Evolutionary conservation across 2,329 filamentous ascomycete genomes (phyloP).

Genomic region (Colletotrichum chrysophilum): DNA sequence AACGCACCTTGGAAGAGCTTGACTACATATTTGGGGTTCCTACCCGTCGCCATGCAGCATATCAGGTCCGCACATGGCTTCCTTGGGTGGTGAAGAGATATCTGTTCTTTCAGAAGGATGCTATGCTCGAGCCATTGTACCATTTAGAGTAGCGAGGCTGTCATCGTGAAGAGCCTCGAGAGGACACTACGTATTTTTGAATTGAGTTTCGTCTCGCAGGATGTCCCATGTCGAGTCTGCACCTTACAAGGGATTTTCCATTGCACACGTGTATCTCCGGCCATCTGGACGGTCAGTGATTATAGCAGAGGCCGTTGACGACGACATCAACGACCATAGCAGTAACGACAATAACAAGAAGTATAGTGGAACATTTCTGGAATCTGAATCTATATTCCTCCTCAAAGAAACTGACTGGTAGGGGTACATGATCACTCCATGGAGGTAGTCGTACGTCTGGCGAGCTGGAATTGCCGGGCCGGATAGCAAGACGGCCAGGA

Average conservation of each 20-base stretch:
- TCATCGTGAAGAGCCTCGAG: not conserved
- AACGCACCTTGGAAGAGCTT: conserved; percentile 52
- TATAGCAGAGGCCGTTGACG: not conserved
- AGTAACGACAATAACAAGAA: not conserved
- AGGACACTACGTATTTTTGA: not conserved
- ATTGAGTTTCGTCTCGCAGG: not conserved
- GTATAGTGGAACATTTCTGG: accelerated
- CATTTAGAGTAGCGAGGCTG: conserved; percentile 31
- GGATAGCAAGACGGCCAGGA: not conserved
- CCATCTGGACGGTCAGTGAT: not conserved
- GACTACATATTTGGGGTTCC: conserved; percentile 43
- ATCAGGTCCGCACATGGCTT: conserved; percentile 36
- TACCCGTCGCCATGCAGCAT: conserved; percentile 32
- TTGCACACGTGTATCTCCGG: too few species aligned
- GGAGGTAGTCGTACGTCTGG: accelerated
- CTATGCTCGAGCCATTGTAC: conserved; percentile 44
- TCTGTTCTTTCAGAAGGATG: conserved; percentile 32
- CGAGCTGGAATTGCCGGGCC: not conserved
- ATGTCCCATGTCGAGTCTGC: not conserved
- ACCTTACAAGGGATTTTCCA: not conserved
- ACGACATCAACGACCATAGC: too few species aligned
- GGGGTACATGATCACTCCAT: not conserved
- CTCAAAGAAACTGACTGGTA: accelerated
- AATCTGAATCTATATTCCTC: not conserved
- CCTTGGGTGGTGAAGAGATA: conserved; percentile 43